Evolutionary conservation across 805 yeast species (phyloP), one percentile per base, ranked within the genome.

Genomic region (Candida xiaguanensis): DNA sequence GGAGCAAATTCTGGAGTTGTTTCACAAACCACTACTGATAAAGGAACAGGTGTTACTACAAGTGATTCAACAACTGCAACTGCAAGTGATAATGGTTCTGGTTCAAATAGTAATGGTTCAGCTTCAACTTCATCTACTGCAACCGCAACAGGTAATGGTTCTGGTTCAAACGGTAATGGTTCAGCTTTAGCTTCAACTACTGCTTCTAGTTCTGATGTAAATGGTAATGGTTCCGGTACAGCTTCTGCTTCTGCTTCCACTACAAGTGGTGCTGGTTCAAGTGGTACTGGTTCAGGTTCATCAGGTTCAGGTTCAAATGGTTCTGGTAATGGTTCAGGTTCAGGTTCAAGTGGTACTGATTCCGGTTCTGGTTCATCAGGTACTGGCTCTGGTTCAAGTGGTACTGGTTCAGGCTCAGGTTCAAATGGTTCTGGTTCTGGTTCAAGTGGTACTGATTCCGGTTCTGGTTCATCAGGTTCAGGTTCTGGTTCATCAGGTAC

Each of bases 51-150:
- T 24, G 35, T 46, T 17, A 18, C 34, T 25, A 31, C 36, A n/a
- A 45, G 41, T 23, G 43, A 40, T 18, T 40, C 30, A 15, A 32
- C 38, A 52, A 11, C 45, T 16, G 43, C 35, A 14, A 43, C 36
- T 39, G 48, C 55, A 7, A 53, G 55, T 8, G 48, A 48, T 14
- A 42, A 52, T 8, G 55, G 53, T 27, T 49, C 37, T 13, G 51
- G 46, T 16, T 17, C n/a, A n/a, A n/a, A n/a, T n/a, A n/a, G n/a
- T n/a, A n/a, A n/a, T n/a, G n/a, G n/a, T n/a, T n/a, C n/a, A n/a
- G n/a, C n/a, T n/a, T n/a, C n/a, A n/a, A n/a, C n/a, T n/a, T n/a
- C n/a, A n/a, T n/a, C n/a, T n/a, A n/a, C n/a, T 17, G 44, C 39
- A 4, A 45, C 45, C 27, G 45, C 24, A 13, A 50, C 53, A 12